A percentile compares a stretch with the other conserved stretches of the same genome.
Evolutionary conservation across 306 rosid genomes (phyloP).

Genomic region (Medicago truncatula): DNA sequence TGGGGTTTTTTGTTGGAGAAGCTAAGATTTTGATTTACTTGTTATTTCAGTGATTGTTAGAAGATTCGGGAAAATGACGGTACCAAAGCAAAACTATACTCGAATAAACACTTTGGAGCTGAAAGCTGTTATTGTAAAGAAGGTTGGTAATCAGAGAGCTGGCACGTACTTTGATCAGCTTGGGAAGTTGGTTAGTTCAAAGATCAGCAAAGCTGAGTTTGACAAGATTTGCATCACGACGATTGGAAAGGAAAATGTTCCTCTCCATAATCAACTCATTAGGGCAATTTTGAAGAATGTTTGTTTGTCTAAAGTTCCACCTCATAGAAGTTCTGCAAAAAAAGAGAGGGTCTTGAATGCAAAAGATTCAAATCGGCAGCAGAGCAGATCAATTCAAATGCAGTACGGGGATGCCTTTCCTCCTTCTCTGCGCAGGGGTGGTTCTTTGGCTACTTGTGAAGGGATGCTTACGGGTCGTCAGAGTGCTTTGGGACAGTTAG

Average conservation of each 20-base stretch:
- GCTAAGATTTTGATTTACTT: slow-evolving; percentile 44
- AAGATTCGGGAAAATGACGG: slow-evolving; percentile 46
- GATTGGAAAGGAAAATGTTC: slow-evolving; percentile 78
- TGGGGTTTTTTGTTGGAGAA: slow-evolving; percentile 50
- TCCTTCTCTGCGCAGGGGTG: slow-evolving; percentile 55
- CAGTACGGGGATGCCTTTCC: slow-evolving; percentile 57
- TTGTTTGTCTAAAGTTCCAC: slow-evolving; percentile 71
- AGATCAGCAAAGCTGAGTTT: slow-evolving; percentile 77
- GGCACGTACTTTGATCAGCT: slow-evolving; percentile 78
- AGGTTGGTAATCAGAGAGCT: slow-evolving; percentile 77
- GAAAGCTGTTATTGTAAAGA: slow-evolving; percentile 68
- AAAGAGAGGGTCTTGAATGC: slow-evolving; percentile 46
- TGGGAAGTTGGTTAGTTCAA: slow-evolving; percentile 62
- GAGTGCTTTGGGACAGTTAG: slow-evolving; percentile 60
- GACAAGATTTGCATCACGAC: slow-evolving; percentile 65
- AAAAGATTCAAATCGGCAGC: slow-evolving; percentile 57
- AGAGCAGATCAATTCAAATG: slow-evolving; percentile 53
- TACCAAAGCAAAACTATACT: slow-evolving; percentile 54
- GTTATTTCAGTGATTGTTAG: slow-evolving; percentile 36
- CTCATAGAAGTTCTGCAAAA: slow-evolving; percentile 50
- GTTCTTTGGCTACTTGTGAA: slow-evolving; percentile 58
- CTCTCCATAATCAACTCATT: slow-evolving; percentile 83
- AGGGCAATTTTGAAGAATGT: slow-evolving; percentile 78
- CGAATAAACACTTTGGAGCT: slow-evolving; percentile 77
- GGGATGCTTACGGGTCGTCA: slow-evolving; percentile 59